Conservation (phyloP, 352 stramenopile species). For the Pythium brachiatum region DNA sequence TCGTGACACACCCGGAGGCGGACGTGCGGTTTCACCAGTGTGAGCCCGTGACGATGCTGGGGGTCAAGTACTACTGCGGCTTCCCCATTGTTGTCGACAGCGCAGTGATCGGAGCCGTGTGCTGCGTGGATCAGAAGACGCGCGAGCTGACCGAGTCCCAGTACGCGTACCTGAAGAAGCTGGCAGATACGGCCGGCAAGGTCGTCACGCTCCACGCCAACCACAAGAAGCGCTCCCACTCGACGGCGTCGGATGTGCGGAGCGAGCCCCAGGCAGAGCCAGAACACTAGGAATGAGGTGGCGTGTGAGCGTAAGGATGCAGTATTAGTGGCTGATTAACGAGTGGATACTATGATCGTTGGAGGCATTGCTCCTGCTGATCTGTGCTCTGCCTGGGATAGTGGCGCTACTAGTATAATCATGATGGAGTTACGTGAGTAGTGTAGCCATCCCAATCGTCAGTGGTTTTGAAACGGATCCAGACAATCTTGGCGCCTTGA, state of each 20-base stretch:
- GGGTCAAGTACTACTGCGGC: constrained; percentile 72
- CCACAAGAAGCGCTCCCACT: constrained; percentile 9
- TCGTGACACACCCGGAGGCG: constrained; percentile 52
- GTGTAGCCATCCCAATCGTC: too few species aligned
- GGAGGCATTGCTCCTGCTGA: too few species aligned
- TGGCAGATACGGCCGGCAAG: constrained; percentile 47
- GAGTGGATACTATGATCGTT: too few species aligned
- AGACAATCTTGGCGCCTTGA: background rate
- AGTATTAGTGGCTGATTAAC: too few species aligned
- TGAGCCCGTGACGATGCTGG: constrained; percentile 27
- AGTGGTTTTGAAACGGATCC: background rate
- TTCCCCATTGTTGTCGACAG: constrained; percentile 53
- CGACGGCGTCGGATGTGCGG: background rate
- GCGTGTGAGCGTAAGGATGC: too few species aligned
- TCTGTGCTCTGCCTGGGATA: too few species aligned
- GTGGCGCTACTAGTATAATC: too few species aligned
- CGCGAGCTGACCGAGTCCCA: constrained; percentile 25
- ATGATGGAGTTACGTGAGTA: too few species aligned
- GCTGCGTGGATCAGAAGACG: constrained; percentile 29
- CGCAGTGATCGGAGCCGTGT: constrained; percentile 56
- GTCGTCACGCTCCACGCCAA: constrained; percentile 37
- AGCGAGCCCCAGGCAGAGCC: background rate
- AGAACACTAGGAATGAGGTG: background rate
- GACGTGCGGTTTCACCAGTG: constrained; percentile 68
- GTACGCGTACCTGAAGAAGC: constrained; percentile 28